A percentile compares a stretch with the other conserved stretches of the same genome.
Conservation (phyloP, 2,329 filamentous ascomycete species). For the Tolypocladium capitatum region DNA sequence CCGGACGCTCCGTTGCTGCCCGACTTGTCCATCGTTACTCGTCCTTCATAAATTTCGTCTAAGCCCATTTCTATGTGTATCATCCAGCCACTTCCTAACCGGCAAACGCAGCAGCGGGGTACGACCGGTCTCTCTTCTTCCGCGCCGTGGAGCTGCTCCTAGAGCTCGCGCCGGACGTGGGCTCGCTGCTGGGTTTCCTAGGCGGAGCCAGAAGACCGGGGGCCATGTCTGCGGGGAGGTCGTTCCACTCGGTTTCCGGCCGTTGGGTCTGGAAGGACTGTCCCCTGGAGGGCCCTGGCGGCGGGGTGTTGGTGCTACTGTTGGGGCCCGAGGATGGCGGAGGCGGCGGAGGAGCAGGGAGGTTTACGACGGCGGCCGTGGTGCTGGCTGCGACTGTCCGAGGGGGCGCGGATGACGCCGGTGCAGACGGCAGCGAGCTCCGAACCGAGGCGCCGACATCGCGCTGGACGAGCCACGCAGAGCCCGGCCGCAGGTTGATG, state of each 20-base stretch:
- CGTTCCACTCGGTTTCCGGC: conserved; percentile 52
- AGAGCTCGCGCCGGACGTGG: conserved; percentile 33
- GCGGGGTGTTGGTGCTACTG: conserved; percentile 9
- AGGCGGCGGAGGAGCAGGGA: conserved; percentile 14
- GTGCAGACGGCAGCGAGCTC: conserved; percentile 9
- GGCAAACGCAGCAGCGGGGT: conserved; percentile 50
- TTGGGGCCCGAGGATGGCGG: conserved; percentile 1
- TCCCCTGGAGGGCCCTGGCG: conserved; percentile 13
- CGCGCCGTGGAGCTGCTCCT: conserved; percentile 39
- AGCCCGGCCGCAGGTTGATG: conserved; percentile 44
- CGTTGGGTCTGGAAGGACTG: conserved; percentile 46
- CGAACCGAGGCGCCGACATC: conserved; percentile 20
- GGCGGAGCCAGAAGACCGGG: conserved; percentile 16
- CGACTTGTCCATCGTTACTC: background rate
- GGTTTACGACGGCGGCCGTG: conserved; percentile 18
- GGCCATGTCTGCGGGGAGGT: conserved; percentile 48
- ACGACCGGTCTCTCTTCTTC: conserved; percentile 47
- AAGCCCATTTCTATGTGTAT: background rate
- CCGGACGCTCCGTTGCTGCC: background rate
- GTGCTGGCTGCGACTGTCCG: conserved; percentile 10
- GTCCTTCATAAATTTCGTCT: background rate
- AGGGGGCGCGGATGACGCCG: conserved; percentile 3
- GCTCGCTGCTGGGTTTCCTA: conserved; percentile 15
- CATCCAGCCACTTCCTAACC: conserved; percentile 11
- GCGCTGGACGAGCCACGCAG: conserved; percentile 46